Percentiles rank a stretch among this genome's conserved stretches.
Conservation (phyloP, 768 basidiomycete species). For the Leccinum arenicola region DNA sequence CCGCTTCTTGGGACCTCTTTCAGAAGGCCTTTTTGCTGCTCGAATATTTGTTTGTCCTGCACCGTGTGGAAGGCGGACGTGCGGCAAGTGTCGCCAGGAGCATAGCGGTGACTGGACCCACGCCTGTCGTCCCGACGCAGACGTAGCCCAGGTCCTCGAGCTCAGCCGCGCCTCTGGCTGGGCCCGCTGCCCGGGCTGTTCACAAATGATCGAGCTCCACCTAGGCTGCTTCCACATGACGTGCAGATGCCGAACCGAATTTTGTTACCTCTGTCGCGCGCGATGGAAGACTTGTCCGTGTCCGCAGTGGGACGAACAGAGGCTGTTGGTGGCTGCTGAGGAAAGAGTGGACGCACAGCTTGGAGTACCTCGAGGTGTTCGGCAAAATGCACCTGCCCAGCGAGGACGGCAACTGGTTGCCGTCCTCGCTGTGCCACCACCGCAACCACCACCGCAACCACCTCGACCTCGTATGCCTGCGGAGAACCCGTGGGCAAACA, state of each 20-base stretch:
- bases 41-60: constrained; percentile 22
- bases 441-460: not conserved
- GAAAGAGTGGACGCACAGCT: constrained; percentile 41
- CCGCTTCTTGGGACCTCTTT: constrained; percentile 35
- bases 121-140: constrained; percentile 24
- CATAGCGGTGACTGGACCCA: constrained; percentile 26
- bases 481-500: not conserved
- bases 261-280: constrained; percentile 47
- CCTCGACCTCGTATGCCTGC: not conserved
- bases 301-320: constrained; percentile 61
- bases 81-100: constrained; percentile 24
- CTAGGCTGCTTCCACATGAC: constrained; percentile 41
- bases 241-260: constrained; percentile 37
- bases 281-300: constrained; percentile 66
- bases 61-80: constrained; percentile 22
- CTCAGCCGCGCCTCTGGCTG: constrained; percentile 29
- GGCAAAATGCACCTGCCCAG: constrained; percentile 29
- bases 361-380: constrained; percentile 27
- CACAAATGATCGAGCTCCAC: constrained; percentile 36
- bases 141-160: constrained; percentile 25
- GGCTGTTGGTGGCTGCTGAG: constrained; percentile 39
- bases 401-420: not conserved
- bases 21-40: constrained; percentile 22
- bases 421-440: not conserved
- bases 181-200: constrained; percentile 41